Percentiles rank a stretch among this genome's conserved stretches.
phyloP scores from a whole-genome alignment of 208 protist species.

The Leishmania arabica region DNA sequence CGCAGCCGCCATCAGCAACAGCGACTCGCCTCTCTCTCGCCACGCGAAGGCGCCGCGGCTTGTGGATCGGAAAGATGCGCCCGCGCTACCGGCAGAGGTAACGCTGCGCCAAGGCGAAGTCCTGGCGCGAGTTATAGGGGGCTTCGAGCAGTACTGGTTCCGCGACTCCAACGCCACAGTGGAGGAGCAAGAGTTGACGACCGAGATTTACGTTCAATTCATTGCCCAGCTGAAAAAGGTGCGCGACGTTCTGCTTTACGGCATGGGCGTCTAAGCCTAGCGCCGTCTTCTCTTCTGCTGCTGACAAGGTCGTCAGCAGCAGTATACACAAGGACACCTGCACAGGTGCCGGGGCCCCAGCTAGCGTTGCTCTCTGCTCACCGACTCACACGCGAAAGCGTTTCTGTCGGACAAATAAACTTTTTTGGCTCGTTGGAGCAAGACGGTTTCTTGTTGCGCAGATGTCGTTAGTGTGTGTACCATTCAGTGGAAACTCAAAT shows the following conservation, averaged over 20 bases:
- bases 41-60: constrained; percentile 12
- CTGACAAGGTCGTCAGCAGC: neutral
- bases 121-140: constrained; percentile 36
- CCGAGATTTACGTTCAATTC: constrained; percentile 44
- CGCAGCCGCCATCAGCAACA: constrained; percentile 13
- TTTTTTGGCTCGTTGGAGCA: neutral
- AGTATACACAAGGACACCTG: neutral
- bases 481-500: neutral
- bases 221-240: constrained; percentile 82
- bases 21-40: constrained; percentile 12
- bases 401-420: neutral
- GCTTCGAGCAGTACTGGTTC: constrained; percentile 47
- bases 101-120: constrained; percentile 39
- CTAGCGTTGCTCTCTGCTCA: neutral
- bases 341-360: neutral
- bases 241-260: constrained; percentile 64
- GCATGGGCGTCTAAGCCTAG: constrained; percentile 30
- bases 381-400: neutral
- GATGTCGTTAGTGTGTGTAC: neutral
- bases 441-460: neutral
- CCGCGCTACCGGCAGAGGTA: constrained; percentile 24
- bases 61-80: constrained; percentile 3
- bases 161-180: constrained; percentile 9
- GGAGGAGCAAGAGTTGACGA: constrained; percentile 22
- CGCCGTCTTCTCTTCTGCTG: neutral